These are phyloP conservation scores for Mycena rebaudengoi DNA, from an alignment of 768 basidiomycete genomes.

Conservation along the genomic window DNA sequence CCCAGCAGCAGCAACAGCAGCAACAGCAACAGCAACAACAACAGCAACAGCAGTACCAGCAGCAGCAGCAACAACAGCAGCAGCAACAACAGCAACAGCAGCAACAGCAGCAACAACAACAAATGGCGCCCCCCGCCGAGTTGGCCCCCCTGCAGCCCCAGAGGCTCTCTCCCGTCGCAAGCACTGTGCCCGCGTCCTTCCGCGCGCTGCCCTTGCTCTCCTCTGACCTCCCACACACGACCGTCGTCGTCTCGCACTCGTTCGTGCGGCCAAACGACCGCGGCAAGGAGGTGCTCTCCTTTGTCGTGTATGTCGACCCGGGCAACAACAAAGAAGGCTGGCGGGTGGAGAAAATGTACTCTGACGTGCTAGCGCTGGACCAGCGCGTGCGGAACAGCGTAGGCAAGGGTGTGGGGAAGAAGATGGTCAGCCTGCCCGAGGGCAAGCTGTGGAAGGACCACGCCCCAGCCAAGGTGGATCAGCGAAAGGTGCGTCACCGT, in stretches of 20 bases:
- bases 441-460: slow-evolving; percentile 96
- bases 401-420: slow-evolving; percentile 78
- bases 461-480: slow-evolving; percentile 95
- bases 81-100: background rate
- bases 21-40: slow-evolving; percentile 21
- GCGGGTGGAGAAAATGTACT: slow-evolving; percentile 93
- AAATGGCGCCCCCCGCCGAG: background rate
- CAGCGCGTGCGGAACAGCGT: slow-evolving; percentile 73
- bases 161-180: slow-evolving; percentile 33
- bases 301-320: slow-evolving; percentile 80
- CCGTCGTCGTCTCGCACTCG: slow-evolving; percentile 77
- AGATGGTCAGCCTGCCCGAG: slow-evolving; percentile 85
- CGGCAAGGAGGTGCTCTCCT: slow-evolving; percentile 92
- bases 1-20: slow-evolving; percentile 25
- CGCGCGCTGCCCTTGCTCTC: slow-evolving; percentile 77
- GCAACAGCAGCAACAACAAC: slow-evolving; percentile 10
- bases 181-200: slow-evolving; percentile 56
- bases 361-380: slow-evolving; percentile 91
- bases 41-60: background rate
- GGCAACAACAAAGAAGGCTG: slow-evolving; percentile 76
- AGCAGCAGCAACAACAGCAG: background rate
- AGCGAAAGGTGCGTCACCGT: slow-evolving; percentile 79
- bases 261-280: slow-evolving; percentile 89
- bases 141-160: slow-evolving; percentile 31
- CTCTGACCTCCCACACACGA: slow-evolving; percentile 77